Evolutionary conservation across 768 basidiomycete species (phyloP).

Genomic region (Phylloporus sp.): DNA sequence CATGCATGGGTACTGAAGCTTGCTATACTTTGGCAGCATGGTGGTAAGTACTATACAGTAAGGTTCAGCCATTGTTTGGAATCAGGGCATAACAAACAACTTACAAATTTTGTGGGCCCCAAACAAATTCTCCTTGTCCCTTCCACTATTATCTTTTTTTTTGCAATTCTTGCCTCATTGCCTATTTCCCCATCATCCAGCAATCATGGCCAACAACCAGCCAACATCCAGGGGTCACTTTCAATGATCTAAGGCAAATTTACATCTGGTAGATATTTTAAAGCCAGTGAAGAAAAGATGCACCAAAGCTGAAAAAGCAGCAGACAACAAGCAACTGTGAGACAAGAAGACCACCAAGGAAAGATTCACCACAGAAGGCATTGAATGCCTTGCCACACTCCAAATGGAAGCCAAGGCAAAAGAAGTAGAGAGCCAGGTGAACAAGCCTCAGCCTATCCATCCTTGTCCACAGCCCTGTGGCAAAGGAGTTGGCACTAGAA

Average conservation of each 20-base stretch:
- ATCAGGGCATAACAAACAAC: no score
- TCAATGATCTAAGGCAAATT: neutral
- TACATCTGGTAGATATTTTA: neutral
- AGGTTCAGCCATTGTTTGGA: no score
- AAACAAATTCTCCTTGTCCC: no score
- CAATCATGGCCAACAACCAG: no score
- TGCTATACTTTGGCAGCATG: no score
- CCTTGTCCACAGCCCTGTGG: neutral
- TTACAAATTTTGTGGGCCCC: no score
- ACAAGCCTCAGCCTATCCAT: neutral
- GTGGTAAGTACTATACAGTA: no score
- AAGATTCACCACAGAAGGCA: neutral
- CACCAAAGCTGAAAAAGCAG: neutral
- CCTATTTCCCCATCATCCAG: no score
- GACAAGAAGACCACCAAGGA: neutral
- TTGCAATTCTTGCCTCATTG: no score
- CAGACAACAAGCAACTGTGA: neutral
- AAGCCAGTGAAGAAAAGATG: neutral
- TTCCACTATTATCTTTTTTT: no score
- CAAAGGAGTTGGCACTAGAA: neutral
- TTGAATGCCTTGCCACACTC: neutral
- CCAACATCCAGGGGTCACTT: no score
- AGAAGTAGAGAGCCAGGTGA: neutral
- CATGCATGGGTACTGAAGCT: no score
- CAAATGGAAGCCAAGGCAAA: neutral